Evolutionary conservation across 331 rosid species (phyloP), one percentile per base, ranked within the genome.

Genomic region (Quercus tomentella): DNA sequence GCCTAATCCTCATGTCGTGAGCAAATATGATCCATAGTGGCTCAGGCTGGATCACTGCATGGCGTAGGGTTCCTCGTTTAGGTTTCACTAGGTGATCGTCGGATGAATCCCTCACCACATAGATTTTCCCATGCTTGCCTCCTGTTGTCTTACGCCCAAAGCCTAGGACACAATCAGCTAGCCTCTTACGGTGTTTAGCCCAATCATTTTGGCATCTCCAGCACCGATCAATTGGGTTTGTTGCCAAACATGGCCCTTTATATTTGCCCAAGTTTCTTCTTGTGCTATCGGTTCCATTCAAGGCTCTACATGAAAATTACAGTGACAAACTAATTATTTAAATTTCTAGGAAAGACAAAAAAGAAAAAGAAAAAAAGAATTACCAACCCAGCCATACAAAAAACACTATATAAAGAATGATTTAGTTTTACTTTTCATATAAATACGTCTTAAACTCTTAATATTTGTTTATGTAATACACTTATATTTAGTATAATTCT

Each of bases 11-110:
- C 94, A 90, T 90, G 79, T 31, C 45, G 8, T 4, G 76, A 0
- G 70, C 11, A 28, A 90, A 88, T 22, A 57, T 82, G 70, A 90
- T 90, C 91, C 91, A 88, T 0, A 88, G 66, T 1, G 94, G 91
- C 66, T 49, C 70, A 1, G 28, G 71, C 3, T 84, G 89, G 55
- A 85, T 82, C 5, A 16, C 88, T 0, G 79, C 92, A 1, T 77
- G 28, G 28, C 91, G 74, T 23, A 90, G 11, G 2, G 89, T 86
- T 10, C 92, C 91, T 0, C 82, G 85, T 71, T 85, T 83, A 0
- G 91, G 89, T 26, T 70, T 77, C 11, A 81, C 5, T 2, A 83
- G 16, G 43, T 87, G 83, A 0, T 76, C 4, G 54, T 90, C 91
- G 0, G 82, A 72, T 2, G 79, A 1, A 31, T 90, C 91, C 0